Conservation (phyloP, 2,329 filamentous ascomycete species). For the Monilinia polystroma region DNA sequence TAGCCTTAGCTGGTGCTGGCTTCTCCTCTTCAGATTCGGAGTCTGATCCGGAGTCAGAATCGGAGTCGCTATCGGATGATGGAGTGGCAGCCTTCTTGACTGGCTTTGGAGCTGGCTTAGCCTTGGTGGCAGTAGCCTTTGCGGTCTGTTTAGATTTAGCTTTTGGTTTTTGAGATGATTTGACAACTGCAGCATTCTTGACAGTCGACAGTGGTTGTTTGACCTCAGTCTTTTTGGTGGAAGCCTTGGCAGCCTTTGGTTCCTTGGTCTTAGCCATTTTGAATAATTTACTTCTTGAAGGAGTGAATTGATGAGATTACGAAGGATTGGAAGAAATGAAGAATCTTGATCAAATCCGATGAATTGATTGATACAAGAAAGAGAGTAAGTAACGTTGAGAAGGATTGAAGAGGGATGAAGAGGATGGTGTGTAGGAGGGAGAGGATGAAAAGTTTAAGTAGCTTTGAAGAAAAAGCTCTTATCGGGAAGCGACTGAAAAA, state of each 20-base stretch:
- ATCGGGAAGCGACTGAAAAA: conserved; percentile 25
- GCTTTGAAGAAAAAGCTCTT: conserved; percentile 32
- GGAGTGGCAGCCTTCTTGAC: conserved; percentile 45
- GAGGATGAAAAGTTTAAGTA: conserved; percentile 27
- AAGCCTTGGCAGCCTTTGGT: conserved; percentile 57
- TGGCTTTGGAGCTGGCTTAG: conserved; percentile 37
- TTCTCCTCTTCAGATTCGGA: conserved; percentile 40
- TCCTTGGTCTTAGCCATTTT: conserved; percentile 68
- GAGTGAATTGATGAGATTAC: neutral
- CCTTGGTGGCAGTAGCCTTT: conserved; percentile 50
- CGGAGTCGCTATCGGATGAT: conserved; percentile 42
- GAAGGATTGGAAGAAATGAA: neutral
- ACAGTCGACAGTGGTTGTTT: conserved; percentile 53
- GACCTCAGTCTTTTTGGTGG: conserved; percentile 52
- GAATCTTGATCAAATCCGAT: neutral
- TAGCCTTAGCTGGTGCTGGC: conserved; percentile 28
- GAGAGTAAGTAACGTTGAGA: conserved; percentile 7
- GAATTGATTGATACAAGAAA: conserved; percentile 4
- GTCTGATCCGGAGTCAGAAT: conserved; percentile 37
- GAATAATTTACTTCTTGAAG: conserved; percentile 30
- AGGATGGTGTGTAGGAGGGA: conserved; percentile 26
- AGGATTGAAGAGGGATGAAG: conserved; percentile 22
- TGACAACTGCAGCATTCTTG: conserved; percentile 67
- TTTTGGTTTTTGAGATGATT: conserved; percentile 63
- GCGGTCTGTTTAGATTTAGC: conserved; percentile 66